Percentiles rank a stretch among this genome's conserved stretches.
Conservation (phyloP, 768 basidiomycete genomes). For the Polyporus arcularius region DNA sequence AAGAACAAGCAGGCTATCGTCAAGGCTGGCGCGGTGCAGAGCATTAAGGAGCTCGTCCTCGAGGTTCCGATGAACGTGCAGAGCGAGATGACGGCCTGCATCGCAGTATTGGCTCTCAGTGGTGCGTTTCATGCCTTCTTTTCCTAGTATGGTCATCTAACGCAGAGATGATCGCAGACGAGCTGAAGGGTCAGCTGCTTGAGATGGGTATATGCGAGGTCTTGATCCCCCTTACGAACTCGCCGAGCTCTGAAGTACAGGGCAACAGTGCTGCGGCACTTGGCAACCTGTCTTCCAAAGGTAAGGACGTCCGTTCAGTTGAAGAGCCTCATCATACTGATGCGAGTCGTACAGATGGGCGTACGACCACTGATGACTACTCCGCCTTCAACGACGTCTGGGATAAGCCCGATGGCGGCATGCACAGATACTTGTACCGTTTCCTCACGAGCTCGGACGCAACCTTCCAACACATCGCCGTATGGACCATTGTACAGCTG, state of each 20-base stretch:
- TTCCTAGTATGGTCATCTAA: not conserved
- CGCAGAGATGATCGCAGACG: slow-evolving; percentile 55
- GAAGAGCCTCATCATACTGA: not conserved
- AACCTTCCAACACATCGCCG: slow-evolving; percentile 99
- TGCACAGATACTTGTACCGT: slow-evolving; percentile 91
- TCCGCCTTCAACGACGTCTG: slow-evolving; percentile 97
- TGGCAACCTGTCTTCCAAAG: slow-evolving; percentile 96
- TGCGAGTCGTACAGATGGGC: slow-evolving; percentile 55
- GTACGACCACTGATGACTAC: slow-evolving; percentile 82
- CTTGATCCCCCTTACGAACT: slow-evolving; percentile 94
- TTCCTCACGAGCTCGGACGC: slow-evolving; percentile 93
- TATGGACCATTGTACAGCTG: slow-evolving; percentile 98
- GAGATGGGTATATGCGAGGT: slow-evolving; percentile 99
- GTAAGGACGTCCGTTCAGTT: slow-evolving; percentile 39
- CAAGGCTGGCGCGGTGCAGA: slow-evolving; percentile 93
- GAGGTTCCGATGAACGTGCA: slow-evolving; percentile 96
- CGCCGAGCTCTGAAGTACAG: slow-evolving; percentile 95
- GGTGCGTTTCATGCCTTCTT: slow-evolving; percentile 52
- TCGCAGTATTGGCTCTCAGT: slow-evolving; percentile 93
- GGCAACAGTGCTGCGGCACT: slow-evolving; percentile 98
- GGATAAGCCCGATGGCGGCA: slow-evolving; percentile 96
- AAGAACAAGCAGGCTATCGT: slow-evolving; percentile 99
- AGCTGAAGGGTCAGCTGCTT: slow-evolving; percentile 92
- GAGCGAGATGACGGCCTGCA: slow-evolving; percentile 99
- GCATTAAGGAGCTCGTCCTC: slow-evolving; percentile 95